A percentile compares a stretch with the other conserved stretches of the same genome.
Evolutionary conservation across 495 filamentous ascomycete species (phyloP).

Genomic region (Acidomyces sp.): DNA sequence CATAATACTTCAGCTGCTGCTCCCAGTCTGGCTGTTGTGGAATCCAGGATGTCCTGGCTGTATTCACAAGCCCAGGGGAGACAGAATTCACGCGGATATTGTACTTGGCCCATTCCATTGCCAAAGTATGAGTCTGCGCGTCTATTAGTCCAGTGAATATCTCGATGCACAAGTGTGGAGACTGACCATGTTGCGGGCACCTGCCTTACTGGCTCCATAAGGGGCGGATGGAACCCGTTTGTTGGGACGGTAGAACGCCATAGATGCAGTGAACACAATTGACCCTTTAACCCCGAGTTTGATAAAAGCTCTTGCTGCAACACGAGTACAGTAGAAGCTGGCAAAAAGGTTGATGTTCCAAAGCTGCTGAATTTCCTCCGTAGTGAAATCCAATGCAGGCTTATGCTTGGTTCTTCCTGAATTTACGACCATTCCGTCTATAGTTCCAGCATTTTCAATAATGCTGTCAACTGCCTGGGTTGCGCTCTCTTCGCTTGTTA

Average conservation of each 20-base stretch:
- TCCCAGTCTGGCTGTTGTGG: slow-evolving; percentile 19
- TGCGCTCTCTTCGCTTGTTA: slow-evolving; percentile 31
- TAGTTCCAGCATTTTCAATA: slow-evolving; percentile 26
- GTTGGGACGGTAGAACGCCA: slow-evolving; percentile 15
- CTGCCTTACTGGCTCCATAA: slow-evolving; percentile 16
- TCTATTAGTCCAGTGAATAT: no score
- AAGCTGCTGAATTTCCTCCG: slow-evolving; percentile 16
- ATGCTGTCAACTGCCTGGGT: slow-evolving; percentile 31
- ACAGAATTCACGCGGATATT: slow-evolving; percentile 17
- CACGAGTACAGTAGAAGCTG: slow-evolving; percentile 16
- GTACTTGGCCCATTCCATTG: slow-evolving; percentile 20
- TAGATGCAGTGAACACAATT: slow-evolving; percentile 17
- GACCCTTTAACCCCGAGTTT: slow-evolving; percentile 10
- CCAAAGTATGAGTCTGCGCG: slow-evolving; percentile 15
- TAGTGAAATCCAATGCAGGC: slow-evolving; percentile 18
- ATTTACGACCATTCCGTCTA: slow-evolving; percentile 28
- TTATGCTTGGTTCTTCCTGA: slow-evolving; percentile 19
- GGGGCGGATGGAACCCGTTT: slow-evolving; percentile 15
- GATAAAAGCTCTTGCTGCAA: slow-evolving; percentile 17
- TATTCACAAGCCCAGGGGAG: slow-evolving; percentile 15
- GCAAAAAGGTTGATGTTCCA: slow-evolving; percentile 17
- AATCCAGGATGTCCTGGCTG: slow-evolving; percentile 18
- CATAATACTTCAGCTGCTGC: slow-evolving; percentile 21
- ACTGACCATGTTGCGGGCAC: background rate
- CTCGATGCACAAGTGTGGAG: no score